Percentiles rank a stretch among this genome's conserved stretches.
These are phyloP conservation scores for Marchantia polymorpha DNA, from an alignment of 225 moss, liverwort and hornwort species.

Conservation along the genomic window DNA sequence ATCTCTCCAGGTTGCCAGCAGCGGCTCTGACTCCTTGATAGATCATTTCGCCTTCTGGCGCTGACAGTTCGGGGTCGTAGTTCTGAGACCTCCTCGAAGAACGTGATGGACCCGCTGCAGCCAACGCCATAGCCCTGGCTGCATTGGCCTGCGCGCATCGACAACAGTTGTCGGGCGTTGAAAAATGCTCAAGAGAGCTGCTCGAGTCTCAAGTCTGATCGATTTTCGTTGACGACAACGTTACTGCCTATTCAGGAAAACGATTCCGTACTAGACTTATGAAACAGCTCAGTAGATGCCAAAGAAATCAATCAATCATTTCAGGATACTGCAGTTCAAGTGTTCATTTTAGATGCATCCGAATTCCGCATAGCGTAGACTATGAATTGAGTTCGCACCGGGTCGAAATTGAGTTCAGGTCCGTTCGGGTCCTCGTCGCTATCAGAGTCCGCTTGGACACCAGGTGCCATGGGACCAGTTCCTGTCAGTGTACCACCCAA, in stretches of 20 bases:
- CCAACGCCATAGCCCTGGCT: background rate
- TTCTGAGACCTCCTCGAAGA: constrained; percentile 27
- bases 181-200: background rate
- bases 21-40: constrained; percentile 73
- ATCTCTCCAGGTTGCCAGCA: constrained; percentile 58
- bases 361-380: too few relatives aligned
- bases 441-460: constrained; percentile 52
- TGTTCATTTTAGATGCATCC: too few relatives aligned
- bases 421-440: constrained; percentile 60
- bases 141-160: constrained; percentile 19
- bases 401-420: constrained; percentile 34
- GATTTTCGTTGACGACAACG: too few relatives aligned
- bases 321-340: too few relatives aligned
- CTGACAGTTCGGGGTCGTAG: constrained; percentile 44
- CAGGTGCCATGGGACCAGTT: constrained; percentile 50
- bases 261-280: too few relatives aligned
- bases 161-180: background rate
- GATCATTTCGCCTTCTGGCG: constrained; percentile 43
- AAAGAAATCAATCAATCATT: too few relatives aligned
- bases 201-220: background rate
- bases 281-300: too few relatives aligned
- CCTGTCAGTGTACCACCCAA: constrained; percentile 69
- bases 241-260: too few relatives aligned
- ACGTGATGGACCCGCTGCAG: background rate
- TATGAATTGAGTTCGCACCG: background rate